phyloP scores from a whole-genome alignment of 1,284 basidiomycete species.

The Malassezia japonica region DNA sequence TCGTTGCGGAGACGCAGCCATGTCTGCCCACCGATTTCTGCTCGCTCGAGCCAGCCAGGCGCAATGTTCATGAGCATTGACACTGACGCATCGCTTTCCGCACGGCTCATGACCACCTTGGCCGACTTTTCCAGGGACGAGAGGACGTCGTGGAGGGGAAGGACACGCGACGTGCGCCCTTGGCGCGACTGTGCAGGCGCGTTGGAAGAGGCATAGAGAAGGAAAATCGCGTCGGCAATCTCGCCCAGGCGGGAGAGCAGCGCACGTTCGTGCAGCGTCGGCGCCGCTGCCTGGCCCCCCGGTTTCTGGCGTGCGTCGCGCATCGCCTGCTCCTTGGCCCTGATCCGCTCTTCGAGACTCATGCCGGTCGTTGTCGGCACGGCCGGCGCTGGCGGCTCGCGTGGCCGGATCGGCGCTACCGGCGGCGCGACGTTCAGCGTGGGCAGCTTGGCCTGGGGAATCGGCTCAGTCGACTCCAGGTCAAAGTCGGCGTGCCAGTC shows the following conservation, averaged over 20 bases:
- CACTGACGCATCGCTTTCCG: slow-evolving; percentile 10
- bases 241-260: slow-evolving; percentile 13
- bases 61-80: slow-evolving; percentile 8
- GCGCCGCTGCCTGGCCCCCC: background rate
- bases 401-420: background rate
- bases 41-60: slow-evolving; percentile 13
- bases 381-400: background rate
- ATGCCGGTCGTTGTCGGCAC: background rate
- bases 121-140: slow-evolving; percentile 6
- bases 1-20: slow-evolving; percentile 15
- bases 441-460: slow-evolving; percentile 10
- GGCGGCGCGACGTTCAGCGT: background rate
- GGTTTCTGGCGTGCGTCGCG: background rate
- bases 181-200: background rate
- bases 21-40: background rate
- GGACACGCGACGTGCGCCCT: background rate
- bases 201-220: background rate
- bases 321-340: slow-evolving; percentile 14
- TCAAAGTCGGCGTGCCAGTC: slow-evolving; percentile 13
- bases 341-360: slow-evolving; percentile 14
- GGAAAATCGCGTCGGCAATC: slow-evolving; percentile 13
- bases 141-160: slow-evolving; percentile 10
- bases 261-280: slow-evolving; percentile 5
- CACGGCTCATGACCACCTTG: slow-evolving; percentile 7
- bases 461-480: background rate